A percentile compares a stretch with the other conserved stretches of the same genome.
These are phyloP conservation scores for Cladorrhinum sp. DNA, from an alignment of 2,329 filamentous ascomycete species.

Conservation along the genomic window DNA sequence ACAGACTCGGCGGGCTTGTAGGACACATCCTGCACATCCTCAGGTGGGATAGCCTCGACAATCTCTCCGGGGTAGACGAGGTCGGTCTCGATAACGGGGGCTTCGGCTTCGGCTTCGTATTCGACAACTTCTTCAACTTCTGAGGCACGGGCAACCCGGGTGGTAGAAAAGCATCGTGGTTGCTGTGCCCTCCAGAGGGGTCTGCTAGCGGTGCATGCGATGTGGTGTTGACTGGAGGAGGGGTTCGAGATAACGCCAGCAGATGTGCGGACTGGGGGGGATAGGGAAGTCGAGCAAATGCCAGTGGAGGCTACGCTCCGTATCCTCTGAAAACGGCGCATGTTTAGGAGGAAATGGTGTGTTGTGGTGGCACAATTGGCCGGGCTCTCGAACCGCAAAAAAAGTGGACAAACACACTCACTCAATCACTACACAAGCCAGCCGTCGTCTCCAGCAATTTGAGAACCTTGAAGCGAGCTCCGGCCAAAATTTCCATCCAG, in stretches of 20 bases:
- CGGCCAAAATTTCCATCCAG: slow-evolving; percentile 24
- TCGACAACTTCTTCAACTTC: background rate
- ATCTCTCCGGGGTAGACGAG: slow-evolving; percentile 28
- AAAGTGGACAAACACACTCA: background rate
- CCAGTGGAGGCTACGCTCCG: slow-evolving; percentile 19
- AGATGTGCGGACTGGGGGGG: slow-evolving; percentile 17
- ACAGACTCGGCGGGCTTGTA: slow-evolving; percentile 49
- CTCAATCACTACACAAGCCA: background rate
- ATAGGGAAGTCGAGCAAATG: slow-evolving; percentile 16
- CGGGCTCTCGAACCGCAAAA: background rate
- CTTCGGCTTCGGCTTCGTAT: slow-evolving; percentile 5
- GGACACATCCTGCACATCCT: slow-evolving; percentile 32
- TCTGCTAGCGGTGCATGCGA: slow-evolving; percentile 1
- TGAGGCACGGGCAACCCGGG: background rate
- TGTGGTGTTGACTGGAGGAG: background rate
- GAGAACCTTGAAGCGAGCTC: slow-evolving; percentile 8
- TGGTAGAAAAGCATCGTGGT: slow-evolving; percentile 22
- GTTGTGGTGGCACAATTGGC: background rate
- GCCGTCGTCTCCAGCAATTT: slow-evolving; percentile 8
- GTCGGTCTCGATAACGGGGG: slow-evolving; percentile 16
- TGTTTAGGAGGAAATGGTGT: slow-evolving; percentile 9
- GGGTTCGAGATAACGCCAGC: slow-evolving; percentile 7
- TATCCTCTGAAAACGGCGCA: slow-evolving; percentile 29
- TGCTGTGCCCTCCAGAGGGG: slow-evolving; percentile 9
- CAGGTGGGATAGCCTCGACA: slow-evolving; percentile 28